These are phyloP conservation scores for Dunaliella sp. DNA, from an alignment of 139 green algal species.

Conservation along the genomic window DNA sequence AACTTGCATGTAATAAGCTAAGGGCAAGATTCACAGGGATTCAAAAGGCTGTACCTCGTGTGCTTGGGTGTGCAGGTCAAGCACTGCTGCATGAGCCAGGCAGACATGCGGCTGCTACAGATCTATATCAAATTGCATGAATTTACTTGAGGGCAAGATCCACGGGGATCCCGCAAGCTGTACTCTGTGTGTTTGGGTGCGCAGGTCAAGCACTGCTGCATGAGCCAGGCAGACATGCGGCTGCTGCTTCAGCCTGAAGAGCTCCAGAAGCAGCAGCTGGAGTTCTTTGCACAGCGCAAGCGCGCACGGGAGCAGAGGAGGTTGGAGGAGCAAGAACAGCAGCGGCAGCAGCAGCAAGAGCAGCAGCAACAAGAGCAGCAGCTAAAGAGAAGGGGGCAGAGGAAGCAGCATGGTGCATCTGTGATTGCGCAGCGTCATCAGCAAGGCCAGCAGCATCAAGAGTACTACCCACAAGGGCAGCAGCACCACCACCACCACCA, in stretches of 20 bases:
- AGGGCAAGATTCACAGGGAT: no score
- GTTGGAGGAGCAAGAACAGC: neutral
- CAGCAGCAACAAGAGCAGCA: neutral
- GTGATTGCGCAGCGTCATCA: no score
- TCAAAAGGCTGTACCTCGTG: no score
- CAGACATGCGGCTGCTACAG: slow-evolving; percentile 16
- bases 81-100: slow-evolving; percentile 12
- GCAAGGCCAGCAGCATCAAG: no score
- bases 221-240: slow-evolving; percentile 18
- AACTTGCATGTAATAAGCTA: no score
- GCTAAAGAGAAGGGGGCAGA: no score
- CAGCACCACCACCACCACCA: no score
- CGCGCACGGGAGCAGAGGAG: neutral
- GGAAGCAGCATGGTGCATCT: neutral
- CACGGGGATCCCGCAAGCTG: no score
- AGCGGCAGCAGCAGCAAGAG: slow-evolving; percentile 16
- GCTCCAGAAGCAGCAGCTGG: slow-evolving; percentile 14
- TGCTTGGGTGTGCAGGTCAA: slow-evolving; percentile 12
- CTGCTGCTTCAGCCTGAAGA: slow-evolving; percentile 19
- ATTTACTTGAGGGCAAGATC: no score
- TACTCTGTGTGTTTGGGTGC: no score
- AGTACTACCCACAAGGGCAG: no score
- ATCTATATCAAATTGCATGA: no score
- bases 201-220: slow-evolving; percentile 11
- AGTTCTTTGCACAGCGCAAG: slow-evolving; percentile 4